A percentile compares a stretch with the other conserved stretches of the same genome.
These are phyloP conservation scores for Discostella stelligeroides DNA, from an alignment of 108 stramenopile genomes.

Conservation along the genomic window DNA sequence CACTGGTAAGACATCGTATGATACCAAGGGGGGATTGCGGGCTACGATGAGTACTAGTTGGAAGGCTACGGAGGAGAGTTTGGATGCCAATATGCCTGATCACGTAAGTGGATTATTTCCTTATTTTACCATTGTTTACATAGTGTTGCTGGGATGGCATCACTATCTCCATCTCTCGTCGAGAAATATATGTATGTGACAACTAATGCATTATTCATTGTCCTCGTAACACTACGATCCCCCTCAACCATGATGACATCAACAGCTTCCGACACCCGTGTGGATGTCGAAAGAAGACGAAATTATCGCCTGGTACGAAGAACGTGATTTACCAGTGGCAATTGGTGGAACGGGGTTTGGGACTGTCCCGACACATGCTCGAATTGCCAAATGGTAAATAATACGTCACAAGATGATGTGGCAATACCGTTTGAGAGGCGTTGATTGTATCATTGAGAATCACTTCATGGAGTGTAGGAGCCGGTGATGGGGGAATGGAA, in stretches of 20 bases:
- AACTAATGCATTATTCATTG: too few relatives aligned
- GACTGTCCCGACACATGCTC: slow-evolving; percentile 53
- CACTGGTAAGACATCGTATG: slow-evolving; percentile 79
- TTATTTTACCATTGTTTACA: background rate
- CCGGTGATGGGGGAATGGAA: too few relatives aligned
- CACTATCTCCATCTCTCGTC: background rate
- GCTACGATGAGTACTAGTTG: slow-evolving; percentile 83
- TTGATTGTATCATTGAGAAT: too few relatives aligned
- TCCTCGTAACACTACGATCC: background rate
- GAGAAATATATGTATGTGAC: too few relatives aligned
- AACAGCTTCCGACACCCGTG: slow-evolving; percentile 69
- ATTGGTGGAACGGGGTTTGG: slow-evolving; percentile 69
- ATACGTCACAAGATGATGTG: too few relatives aligned
- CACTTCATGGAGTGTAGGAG: too few relatives aligned
- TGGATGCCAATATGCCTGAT: slow-evolving; percentile 86
- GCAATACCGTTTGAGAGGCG: too few relatives aligned
- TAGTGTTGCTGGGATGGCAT: slow-evolving; percentile 9
- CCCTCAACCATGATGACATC: background rate
- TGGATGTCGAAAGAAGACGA: slow-evolving; percentile 69
- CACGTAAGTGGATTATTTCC: slow-evolving; percentile 58
- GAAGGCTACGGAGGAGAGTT: slow-evolving; percentile 57
- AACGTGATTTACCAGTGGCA: slow-evolving; percentile 79
- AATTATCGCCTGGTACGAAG: slow-evolving; percentile 78
- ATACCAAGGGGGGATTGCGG: slow-evolving; percentile 82
- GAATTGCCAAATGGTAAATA: slow-evolving; percentile 79